A percentile compares a stretch with the other conserved stretches of the same genome.
These are phyloP conservation scores for Chytriomyces sp. DNA, from an alignment of 192 early-diverging fungal genomes.

Conservation along the genomic window DNA sequence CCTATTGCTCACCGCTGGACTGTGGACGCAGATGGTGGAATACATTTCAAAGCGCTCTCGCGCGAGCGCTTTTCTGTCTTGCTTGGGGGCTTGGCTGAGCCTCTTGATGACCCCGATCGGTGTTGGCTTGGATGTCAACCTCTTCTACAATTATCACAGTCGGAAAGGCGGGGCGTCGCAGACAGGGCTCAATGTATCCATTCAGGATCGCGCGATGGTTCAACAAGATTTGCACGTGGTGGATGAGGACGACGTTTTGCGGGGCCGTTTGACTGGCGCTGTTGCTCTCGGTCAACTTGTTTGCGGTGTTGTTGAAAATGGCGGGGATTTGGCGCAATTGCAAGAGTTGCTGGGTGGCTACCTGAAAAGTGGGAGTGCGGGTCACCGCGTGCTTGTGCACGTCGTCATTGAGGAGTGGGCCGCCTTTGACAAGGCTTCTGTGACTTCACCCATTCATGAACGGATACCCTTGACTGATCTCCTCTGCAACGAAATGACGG, in stretches of 20 bases:
- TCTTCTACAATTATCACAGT: constrained; percentile 40
- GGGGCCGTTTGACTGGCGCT: constrained; percentile 76
- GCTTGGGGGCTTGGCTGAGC: constrained; percentile 61
- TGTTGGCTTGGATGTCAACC: constrained; percentile 61
- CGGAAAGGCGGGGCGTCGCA: neutral
- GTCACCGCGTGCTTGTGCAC: constrained; percentile 75
- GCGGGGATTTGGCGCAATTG: constrained; percentile 1
- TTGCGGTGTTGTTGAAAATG: constrained; percentile 53
- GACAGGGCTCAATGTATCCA: constrained; percentile 64
- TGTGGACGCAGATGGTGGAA: constrained; percentile 69
- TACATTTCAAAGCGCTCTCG: constrained; percentile 31
- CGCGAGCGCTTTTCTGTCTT: neutral
- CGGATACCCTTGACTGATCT: constrained; percentile 49
- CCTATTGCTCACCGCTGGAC: constrained; percentile 54
- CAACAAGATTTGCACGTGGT: constrained; percentile 88
- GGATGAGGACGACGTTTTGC: constrained; percentile 71
- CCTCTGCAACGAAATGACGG: constrained; percentile 59
- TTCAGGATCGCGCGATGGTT: constrained; percentile 85
- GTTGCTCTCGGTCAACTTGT: constrained; percentile 75
- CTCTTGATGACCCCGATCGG: constrained; percentile 87
- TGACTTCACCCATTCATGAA: constrained; percentile 36
- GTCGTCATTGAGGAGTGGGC: constrained; percentile 84
- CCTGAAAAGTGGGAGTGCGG: constrained; percentile 71
- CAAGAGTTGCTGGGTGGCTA: constrained; percentile 61
- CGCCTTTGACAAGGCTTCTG: constrained; percentile 28